A percentile compares a stretch with the other conserved stretches of the same genome.
phyloP scores from a whole-genome alignment of 208 protist species.

The Acanthamoeba castellanii region DNA sequence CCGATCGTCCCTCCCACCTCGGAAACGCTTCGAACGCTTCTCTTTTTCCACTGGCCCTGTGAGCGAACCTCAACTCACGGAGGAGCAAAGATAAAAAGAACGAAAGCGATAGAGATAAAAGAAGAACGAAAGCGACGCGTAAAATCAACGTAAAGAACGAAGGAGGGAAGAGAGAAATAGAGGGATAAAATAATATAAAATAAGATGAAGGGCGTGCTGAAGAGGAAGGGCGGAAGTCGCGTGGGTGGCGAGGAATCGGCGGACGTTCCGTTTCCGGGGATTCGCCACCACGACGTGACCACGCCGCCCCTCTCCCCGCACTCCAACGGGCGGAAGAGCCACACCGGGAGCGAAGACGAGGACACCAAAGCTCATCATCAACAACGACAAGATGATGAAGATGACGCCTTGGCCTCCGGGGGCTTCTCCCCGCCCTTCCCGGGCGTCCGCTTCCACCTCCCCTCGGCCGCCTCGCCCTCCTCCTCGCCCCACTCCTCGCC shows the following conservation, averaged over 20 bases:
- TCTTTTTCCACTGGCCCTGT: neutral
- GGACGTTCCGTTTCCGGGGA: conserved; percentile 6
- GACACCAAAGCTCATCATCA: neutral
- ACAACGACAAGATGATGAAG: neutral
- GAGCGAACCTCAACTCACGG: neutral
- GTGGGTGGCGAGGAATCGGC: neutral
- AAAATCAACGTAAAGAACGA: too few species aligned
- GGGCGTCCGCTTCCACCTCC: conserved; percentile 17
- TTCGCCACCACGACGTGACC: neutral
- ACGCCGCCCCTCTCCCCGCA: neutral
- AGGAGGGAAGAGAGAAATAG: too few species aligned
- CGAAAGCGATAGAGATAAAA: conserved; percentile 30
- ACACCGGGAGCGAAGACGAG: neutral
- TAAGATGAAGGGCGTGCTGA: conserved; percentile 21
- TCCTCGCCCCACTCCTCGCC: neutral
- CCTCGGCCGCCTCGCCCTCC: neutral
- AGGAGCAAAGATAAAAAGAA: neutral
- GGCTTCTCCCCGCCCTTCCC: neutral
- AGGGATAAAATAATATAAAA: neutral
- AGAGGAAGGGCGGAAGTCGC: neutral
- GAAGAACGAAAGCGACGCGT: too few species aligned
- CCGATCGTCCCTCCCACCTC: too few species aligned
- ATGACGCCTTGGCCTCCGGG: neutral
- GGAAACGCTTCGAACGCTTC: neutral
- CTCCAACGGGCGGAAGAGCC: neutral